Evolutionary conservation across 2,329 filamentous ascomycete genomes (phyloP).

Genomic region (Colletotrichum euphorbiae): DNA sequence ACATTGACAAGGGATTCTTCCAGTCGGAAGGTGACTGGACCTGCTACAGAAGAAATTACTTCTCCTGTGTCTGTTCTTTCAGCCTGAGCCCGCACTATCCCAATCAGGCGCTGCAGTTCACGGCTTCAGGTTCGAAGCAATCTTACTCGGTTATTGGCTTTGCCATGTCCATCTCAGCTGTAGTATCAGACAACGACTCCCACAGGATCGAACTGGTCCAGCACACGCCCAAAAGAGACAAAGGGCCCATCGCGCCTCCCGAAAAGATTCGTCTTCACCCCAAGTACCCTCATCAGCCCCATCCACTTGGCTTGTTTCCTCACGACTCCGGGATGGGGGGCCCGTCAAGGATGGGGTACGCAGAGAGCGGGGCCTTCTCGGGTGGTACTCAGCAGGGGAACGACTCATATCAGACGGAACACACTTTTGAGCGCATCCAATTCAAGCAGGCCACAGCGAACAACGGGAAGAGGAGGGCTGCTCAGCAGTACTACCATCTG

Average conservation of each 20-base stretch:
- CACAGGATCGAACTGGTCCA: conserved; percentile 88
- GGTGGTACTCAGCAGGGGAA: conserved; percentile 44
- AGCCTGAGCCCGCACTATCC: conserved; percentile 69
- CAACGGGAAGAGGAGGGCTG: conserved; percentile 89
- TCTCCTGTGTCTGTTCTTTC: conserved; percentile 85
- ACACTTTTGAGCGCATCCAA: conserved; percentile 88
- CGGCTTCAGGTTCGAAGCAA: conserved; percentile 61
- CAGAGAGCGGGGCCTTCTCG: conserved; percentile 53
- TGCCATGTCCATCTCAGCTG: conserved; percentile 86
- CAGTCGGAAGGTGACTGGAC: conserved; percentile 86
- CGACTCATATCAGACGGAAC: conserved; percentile 61
- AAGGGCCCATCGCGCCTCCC: conserved; percentile 82
- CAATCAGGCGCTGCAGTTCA: conserved; percentile 62
- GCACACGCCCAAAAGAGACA: conserved; percentile 92
- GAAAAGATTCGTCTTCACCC: conserved; percentile 76
- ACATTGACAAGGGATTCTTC: conserved; percentile 92
- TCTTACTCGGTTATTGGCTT: conserved; percentile 78
- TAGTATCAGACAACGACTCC: conserved; percentile 79
- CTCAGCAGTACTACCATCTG: conserved; percentile 94
- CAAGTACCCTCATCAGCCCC: conserved; percentile 66
- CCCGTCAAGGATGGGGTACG: conserved; percentile 46
- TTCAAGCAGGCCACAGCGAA: conserved; percentile 96
- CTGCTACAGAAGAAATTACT: conserved; percentile 92
- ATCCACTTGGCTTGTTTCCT: conserved; percentile 59
- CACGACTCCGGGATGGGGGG: conserved; percentile 50